These are phyloP conservation scores for Ophiostoma novo-ulmi DNA, from an alignment of 2,329 filamentous ascomycete genomes.

Conservation along the genomic window DNA sequence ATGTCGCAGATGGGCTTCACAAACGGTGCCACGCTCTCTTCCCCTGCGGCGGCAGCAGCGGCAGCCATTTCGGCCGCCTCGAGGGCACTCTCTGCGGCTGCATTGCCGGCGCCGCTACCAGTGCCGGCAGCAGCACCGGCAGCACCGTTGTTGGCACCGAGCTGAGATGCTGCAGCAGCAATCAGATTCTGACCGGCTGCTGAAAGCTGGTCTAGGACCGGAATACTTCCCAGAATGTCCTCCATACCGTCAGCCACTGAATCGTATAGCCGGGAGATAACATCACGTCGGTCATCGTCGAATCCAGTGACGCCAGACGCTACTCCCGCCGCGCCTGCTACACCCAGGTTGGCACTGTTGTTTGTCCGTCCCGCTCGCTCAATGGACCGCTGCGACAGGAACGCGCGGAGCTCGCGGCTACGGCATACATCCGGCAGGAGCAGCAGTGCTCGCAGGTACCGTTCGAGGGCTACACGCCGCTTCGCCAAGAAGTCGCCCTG, in stretches of 20 bases:
- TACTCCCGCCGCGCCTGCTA: not conserved
- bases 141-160: constrained; percentile 34
- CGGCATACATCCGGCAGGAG: constrained; percentile 88
- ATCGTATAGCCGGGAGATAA: constrained; percentile 91
- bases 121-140: not conserved
- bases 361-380: constrained; percentile 41
- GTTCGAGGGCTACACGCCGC: constrained; percentile 74
- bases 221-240: constrained; percentile 92
- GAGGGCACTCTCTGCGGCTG: constrained; percentile 44
- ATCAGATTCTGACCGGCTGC: constrained; percentile 88
- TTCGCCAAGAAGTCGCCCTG: constrained; percentile 95
- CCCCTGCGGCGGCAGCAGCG: constrained; percentile 62
- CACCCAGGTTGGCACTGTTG: constrained; percentile 26
- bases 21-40: constrained; percentile 62
- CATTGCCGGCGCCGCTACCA: not conserved
- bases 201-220: constrained; percentile 89
- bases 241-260: constrained; percentile 98
- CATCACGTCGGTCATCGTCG: constrained; percentile 66
- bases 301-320: not conserved
- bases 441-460: constrained; percentile 76
- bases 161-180: constrained; percentile 64
- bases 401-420: constrained; percentile 84
- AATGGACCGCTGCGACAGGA: constrained; percentile 82
- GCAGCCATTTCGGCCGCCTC: constrained; percentile 91
- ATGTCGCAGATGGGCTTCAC: constrained; percentile 98